These are phyloP conservation scores for Forsythia suspensa DNA, from an alignment of 257 asterid genomes.

Conservation along the genomic window DNA sequence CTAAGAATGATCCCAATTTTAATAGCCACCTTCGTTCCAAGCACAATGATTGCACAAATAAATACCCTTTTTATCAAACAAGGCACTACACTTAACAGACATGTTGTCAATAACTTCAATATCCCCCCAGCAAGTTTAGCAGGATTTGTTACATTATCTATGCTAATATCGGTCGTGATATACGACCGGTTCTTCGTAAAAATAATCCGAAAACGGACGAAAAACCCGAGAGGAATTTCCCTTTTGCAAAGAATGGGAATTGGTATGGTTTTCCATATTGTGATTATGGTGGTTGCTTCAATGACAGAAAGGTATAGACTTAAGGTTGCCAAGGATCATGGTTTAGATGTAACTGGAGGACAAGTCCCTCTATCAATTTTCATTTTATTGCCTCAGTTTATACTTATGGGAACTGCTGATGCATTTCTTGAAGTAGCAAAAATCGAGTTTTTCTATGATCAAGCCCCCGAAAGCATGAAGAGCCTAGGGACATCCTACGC, in stretches of 20 bases:
- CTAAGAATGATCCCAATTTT: conserved; percentile 72
- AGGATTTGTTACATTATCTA: conserved; percentile 69
- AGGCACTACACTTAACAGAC: conserved; percentile 66
- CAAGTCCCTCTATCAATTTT: conserved; percentile 67
- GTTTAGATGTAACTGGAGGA: conserved; percentile 38
- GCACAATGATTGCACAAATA: conserved; percentile 73
- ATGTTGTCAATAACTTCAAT: conserved; percentile 43
- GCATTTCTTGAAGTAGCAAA: conserved; percentile 74
- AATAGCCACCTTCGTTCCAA: conserved; percentile 63
- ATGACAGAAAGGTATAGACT: conserved; percentile 55
- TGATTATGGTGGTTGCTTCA: conserved; percentile 68
- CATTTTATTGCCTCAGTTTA: conserved; percentile 66
- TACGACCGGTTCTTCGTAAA: conserved; percentile 62
- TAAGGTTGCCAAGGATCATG: conserved; percentile 49
- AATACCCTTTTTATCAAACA: conserved; percentile 74
- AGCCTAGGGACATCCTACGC: conserved; percentile 79
- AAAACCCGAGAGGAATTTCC: conserved; percentile 75
- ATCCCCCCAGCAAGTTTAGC: conserved; percentile 82
- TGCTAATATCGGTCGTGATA: conserved; percentile 68
- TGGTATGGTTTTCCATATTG: conserved; percentile 63
- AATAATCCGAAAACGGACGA: conserved; percentile 44
- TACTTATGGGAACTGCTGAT: conserved; percentile 83
- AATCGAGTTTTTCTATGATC: conserved; percentile 84
- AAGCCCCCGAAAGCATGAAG: conserved; percentile 91
- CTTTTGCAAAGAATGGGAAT: conserved; percentile 87